phyloP scores from a whole-genome alignment of 768 basidiomycete genomes.

The Lactarius akahatsu region DNA sequence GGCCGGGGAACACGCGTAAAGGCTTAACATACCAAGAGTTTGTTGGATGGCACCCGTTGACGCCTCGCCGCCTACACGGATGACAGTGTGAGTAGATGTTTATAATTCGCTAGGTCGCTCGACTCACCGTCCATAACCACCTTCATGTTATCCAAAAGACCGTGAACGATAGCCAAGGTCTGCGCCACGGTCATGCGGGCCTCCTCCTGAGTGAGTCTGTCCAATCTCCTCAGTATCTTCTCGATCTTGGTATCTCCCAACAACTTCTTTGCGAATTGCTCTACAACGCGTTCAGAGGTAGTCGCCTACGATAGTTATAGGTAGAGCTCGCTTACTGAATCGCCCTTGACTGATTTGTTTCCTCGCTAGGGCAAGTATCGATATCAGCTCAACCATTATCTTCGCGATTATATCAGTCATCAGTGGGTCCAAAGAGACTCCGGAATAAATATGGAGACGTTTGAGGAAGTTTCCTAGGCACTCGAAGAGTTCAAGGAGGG shows the following conservation, averaged over 20 bases:
- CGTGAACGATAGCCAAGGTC: not conserved
- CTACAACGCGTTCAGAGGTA: not conserved
- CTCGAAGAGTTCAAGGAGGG: constrained; percentile 12
- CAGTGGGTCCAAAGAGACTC: not conserved
- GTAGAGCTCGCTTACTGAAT: not conserved
- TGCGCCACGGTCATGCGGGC: constrained; percentile 9
- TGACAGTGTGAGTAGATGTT: not conserved
- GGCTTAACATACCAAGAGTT: too few relatives aligned
- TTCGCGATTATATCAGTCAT: constrained; percentile 11
- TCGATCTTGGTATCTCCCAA: constrained; percentile 3
- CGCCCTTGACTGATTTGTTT: constrained; percentile 11
- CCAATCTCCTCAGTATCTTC: constrained; percentile 5
- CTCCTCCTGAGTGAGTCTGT: constrained; percentile 19
- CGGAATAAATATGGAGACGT: constrained; percentile 3
- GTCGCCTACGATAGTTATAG: not conserved
- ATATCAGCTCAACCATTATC: constrained; percentile 8
- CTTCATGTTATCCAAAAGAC: constrained; percentile 14
- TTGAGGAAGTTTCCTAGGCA: not conserved
- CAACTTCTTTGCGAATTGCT: constrained; percentile 10
- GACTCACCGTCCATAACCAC: constrained; percentile 13
- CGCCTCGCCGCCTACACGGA: too few relatives aligned
- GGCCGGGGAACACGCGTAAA: too few relatives aligned
- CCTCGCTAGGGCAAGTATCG: constrained; percentile 9
- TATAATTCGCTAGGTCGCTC: not conserved
- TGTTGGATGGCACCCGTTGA: too few relatives aligned